Conservation (phyloP, 2,329 filamentous ascomycete genomes). For the Delphinella strobiligena region DNA sequence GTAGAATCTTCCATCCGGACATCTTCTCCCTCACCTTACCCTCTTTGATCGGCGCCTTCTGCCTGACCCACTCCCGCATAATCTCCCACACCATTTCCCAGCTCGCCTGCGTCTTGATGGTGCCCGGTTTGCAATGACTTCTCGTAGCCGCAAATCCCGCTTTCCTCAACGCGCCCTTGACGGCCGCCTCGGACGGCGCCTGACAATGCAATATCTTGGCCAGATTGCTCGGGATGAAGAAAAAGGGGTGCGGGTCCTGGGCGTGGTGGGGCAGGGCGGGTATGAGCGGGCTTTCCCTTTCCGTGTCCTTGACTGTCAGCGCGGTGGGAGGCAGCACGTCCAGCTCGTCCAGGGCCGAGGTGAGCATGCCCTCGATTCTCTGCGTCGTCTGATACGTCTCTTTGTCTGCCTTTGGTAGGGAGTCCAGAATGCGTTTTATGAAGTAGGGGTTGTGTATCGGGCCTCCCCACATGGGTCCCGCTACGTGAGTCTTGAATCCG, state of each 20-base stretch:
- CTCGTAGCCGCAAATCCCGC: constrained; percentile 74
- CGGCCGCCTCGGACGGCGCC: constrained; percentile 64
- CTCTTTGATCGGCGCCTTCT: constrained; percentile 66
- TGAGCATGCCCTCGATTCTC: constrained; percentile 83
- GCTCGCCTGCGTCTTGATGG: constrained; percentile 85
- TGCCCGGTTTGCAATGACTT: constrained; percentile 80
- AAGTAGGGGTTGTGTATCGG: constrained; percentile 77
- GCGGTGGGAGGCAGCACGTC: constrained; percentile 16
- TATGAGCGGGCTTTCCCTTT: constrained; percentile 19
- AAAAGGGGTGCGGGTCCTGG: constrained; percentile 72
- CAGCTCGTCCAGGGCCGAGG: constrained; percentile 70
- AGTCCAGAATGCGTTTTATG: constrained; percentile 63
- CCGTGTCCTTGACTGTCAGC: not conserved
- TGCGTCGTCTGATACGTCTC: constrained; percentile 66
- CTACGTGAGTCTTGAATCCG: constrained; percentile 72
- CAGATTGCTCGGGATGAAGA: constrained; percentile 64
- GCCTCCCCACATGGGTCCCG: constrained; percentile 90
- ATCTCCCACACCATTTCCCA: constrained; percentile 87
- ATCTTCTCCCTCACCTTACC: constrained; percentile 57
- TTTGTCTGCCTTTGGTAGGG: constrained; percentile 54
- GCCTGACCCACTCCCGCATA: constrained; percentile 81
- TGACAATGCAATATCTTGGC: constrained; percentile 66
- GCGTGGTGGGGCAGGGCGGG: constrained; percentile 46
- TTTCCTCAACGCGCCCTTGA: constrained; percentile 69
- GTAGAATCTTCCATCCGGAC: constrained; percentile 55